Conservation (phyloP, 2,329 filamentous ascomycete genomes). For the Epichloe gansuensis region DNA sequence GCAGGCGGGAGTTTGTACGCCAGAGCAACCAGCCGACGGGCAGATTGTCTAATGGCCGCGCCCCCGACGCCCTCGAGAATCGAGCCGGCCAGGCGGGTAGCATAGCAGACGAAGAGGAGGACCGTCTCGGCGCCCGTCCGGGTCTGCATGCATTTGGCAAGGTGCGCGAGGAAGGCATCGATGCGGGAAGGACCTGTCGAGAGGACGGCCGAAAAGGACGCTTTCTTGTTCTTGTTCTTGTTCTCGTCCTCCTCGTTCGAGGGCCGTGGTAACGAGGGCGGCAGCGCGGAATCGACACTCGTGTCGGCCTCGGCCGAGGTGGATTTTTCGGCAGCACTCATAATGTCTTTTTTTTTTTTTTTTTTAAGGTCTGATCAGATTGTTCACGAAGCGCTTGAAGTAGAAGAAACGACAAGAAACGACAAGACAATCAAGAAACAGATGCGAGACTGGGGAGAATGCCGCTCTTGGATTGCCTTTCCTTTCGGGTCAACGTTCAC, state of each 20-base stretch:
- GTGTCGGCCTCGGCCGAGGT: not conserved
- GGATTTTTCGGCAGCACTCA: not conserved
- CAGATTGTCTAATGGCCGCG: constrained; percentile 42
- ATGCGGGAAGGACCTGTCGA: constrained; percentile 15
- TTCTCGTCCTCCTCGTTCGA: not conserved
- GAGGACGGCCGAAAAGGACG: constrained; percentile 7
- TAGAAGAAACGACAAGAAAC: no score
- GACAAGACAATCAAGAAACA: no score
- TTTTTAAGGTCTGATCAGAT: not conserved
- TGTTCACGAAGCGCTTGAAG: no score
- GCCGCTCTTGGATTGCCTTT: no score
- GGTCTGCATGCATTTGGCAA: constrained; percentile 53
- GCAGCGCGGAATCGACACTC: constrained; percentile 2
- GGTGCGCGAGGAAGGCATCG: constrained; percentile 43
- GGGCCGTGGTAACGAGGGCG: constrained; percentile 6
- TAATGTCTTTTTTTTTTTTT: not conserved
- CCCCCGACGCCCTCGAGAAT: constrained; percentile 41
- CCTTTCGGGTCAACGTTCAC: not conserved
- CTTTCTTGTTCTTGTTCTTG: not conserved
- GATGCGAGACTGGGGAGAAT: no score
- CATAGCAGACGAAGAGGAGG: constrained; percentile 58
- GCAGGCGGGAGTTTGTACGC: constrained; percentile 38
- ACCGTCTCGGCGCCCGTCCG: constrained; percentile 57
- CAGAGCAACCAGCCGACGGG: constrained; percentile 39
- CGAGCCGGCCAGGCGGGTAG: constrained; percentile 42